Evolutionary conservation across 2,329 filamentous ascomycete species (phyloP), one percentile per base, ranked within the genome.

Genomic region (Xylariales sp.): DNA sequence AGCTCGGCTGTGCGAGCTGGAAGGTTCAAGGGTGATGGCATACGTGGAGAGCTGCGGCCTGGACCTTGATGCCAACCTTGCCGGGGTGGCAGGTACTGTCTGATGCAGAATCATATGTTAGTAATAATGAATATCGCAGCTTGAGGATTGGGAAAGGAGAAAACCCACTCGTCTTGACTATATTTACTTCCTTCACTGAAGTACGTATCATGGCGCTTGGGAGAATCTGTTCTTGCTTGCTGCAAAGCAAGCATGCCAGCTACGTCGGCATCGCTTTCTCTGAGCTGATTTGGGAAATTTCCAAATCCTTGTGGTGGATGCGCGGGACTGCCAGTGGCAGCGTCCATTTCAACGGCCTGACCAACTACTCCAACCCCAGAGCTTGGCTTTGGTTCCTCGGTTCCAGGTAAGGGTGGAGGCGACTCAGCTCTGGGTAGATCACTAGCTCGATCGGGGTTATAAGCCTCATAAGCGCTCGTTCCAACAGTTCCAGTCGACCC

Each of bases 311-410:
- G 51, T 12, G 64, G 66, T 3, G 64, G 45, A 19, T 61, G 63
- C 38, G 61, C 57, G n/a, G 73, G 71, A 38, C 69, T 72, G 27
- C 72, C 72, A n/a, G 69, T 69, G n/a, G 72, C 69, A 23, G 83
- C 81, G 56, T 90, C 83, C 86, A 94, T 90, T 58, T 93, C 88
- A 37, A 89, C 76, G 3, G 84, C 80, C 53, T 83, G 82, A 8
- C 81, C 81, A 11, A 81, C 59, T 23, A 58, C 49, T n/a, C 52
- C 46, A 32, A 49, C 38, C 27, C 32, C 40, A 13, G 59, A 48
- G 40, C 65, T 54, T n/a, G n/a, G n/a, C n/a, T n/a, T n/a, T n/a
- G n/a, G n/a, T n/a, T n/a, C n/a, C 29, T 66, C 60, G 31, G 63
- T 55, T 27, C 65, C 68, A 4, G 74, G 69, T 15, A 83, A 57